Conservation (phyloP, 768 basidiomycete genomes). For the Kwoniella sp. region DNA sequence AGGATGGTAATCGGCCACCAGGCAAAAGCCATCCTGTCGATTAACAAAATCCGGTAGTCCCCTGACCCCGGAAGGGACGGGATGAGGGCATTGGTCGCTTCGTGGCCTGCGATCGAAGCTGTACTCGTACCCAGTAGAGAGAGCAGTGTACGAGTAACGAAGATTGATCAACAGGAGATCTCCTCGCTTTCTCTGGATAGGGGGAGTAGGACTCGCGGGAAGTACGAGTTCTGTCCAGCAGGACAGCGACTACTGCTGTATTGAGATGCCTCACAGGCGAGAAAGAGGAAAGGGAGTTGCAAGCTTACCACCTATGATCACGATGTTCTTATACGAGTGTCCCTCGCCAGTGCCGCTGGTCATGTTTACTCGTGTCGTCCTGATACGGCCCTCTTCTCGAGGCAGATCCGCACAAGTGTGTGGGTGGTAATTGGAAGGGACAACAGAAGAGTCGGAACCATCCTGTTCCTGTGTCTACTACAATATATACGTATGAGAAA, state of each 20-base stretch:
- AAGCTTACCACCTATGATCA: slow-evolving; percentile 51
- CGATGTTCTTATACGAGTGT: slow-evolving; percentile 42
- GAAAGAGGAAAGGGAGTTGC: neutral
- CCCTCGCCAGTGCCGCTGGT: neutral
- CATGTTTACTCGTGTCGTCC: neutral
- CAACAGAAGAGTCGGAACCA: no score
- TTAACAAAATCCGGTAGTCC: slow-evolving; percentile 41
- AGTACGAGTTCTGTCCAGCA: no score
- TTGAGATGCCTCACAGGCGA: no score
- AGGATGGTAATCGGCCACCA: slow-evolving; percentile 48
- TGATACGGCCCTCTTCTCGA: no score
- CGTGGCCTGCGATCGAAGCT: slow-evolving; percentile 46
- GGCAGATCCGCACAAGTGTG: no score
- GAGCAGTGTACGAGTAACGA: slow-evolving; percentile 5
- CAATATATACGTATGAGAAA: no score
- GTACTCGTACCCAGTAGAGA: no score
- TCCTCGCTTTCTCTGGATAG: no score
- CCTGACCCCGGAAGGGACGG: slow-evolving; percentile 18
- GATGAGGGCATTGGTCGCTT: slow-evolving; percentile 36
- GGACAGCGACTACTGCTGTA: no score
- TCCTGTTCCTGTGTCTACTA: no score
- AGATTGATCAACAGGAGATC: neutral
- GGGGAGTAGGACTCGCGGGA: no score
- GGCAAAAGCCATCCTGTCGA: slow-evolving; percentile 41
- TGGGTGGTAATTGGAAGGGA: no score